Percentiles rank a stretch among this genome's conserved stretches.
phyloP scores from a whole-genome alignment of 2,329 filamentous ascomycete species.

The Davidsoniella eucalypti region DNA sequence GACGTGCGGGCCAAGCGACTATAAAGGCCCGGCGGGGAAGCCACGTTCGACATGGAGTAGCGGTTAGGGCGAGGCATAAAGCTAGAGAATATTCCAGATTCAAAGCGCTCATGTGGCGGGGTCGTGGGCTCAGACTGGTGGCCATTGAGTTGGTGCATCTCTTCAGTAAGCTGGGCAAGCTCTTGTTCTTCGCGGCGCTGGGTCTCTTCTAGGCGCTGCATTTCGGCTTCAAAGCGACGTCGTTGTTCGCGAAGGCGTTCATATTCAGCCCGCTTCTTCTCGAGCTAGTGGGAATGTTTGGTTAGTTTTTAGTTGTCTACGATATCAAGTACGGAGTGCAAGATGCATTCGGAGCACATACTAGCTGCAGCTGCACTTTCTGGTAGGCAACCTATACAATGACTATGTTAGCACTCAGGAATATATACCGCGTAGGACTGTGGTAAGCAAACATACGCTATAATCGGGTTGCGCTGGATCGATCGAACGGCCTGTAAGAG shows the following conservation, averaged over 20 bases:
- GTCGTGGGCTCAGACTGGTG: conserved; percentile 92
- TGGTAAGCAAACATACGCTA: neutral
- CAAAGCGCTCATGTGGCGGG: conserved; percentile 79
- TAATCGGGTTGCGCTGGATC: conserved; percentile 6
- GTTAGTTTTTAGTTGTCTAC: neutral
- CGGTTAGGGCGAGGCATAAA: conserved; percentile 72
- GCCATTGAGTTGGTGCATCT: conserved; percentile 48
- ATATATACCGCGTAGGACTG: too few relatives aligned
- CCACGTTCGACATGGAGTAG: conserved; percentile 77
- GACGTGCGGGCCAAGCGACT: conserved; percentile 47
- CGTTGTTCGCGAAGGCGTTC: conserved; percentile 82
- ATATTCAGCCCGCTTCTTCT: conserved; percentile 86
- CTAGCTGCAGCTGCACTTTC: conserved; percentile 16
- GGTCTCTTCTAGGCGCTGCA: conserved; percentile 76
- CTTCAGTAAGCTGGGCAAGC: conserved; percentile 69
- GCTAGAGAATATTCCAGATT: conserved; percentile 51
- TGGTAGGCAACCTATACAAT: conserved; percentile 8
- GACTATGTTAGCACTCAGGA: neutral
- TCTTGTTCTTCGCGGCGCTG: conserved; percentile 71
- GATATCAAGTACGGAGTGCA: conserved; percentile 15
- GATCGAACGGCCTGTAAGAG: conserved; percentile 2
- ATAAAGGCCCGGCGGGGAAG: conserved; percentile 61
- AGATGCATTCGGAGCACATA: conserved; percentile 19
- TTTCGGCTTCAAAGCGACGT: conserved; percentile 76
- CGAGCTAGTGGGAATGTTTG: conserved; percentile 44